These are phyloP conservation scores for Eucalyptus tenuipes DNA, from an alignment of 345 rosid genomes.

Conservation along the genomic window DNA sequence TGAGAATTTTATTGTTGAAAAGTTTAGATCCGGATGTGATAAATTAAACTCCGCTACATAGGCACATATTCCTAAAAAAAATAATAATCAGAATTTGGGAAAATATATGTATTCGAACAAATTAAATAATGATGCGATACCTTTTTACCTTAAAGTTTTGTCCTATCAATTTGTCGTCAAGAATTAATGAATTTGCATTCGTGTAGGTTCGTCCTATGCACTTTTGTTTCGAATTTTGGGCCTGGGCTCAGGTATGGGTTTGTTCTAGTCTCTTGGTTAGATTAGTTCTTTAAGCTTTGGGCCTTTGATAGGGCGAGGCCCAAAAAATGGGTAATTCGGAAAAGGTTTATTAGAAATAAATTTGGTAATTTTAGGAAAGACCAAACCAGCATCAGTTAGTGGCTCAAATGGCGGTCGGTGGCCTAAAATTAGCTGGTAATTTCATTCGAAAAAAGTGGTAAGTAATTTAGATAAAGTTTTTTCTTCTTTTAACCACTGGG, in stretches of 20 bases:
- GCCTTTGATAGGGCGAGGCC: not conserved
- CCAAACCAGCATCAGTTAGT: not conserved
- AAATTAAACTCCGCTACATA: not conserved
- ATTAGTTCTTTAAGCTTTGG: not conserved
- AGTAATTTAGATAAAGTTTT: not conserved
- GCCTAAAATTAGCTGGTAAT: not conserved
- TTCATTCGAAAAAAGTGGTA: not conserved
- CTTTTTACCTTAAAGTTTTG: not conserved
- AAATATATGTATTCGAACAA: not conserved
- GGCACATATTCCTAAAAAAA: not conserved
- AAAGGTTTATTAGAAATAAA: not conserved
- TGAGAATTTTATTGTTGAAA: not conserved
- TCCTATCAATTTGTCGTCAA: not conserved
- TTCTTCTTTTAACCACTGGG: too few species aligned
- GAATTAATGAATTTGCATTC: not conserved
- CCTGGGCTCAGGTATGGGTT: not conserved
- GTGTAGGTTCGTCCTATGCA: not conserved
- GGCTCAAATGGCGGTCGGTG: not conserved
- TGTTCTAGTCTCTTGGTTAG: not conserved
- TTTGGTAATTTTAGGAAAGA: not conserved
- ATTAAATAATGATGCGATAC: not conserved
- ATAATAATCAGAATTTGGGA: not conserved
- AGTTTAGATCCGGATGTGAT: not conserved
- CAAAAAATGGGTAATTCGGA: not conserved
- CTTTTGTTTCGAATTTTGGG: not conserved